These are phyloP conservation scores for Penicillium sclerotiorum DNA, from an alignment of 2,329 filamentous ascomycete genomes.

Conservation along the genomic window DNA sequence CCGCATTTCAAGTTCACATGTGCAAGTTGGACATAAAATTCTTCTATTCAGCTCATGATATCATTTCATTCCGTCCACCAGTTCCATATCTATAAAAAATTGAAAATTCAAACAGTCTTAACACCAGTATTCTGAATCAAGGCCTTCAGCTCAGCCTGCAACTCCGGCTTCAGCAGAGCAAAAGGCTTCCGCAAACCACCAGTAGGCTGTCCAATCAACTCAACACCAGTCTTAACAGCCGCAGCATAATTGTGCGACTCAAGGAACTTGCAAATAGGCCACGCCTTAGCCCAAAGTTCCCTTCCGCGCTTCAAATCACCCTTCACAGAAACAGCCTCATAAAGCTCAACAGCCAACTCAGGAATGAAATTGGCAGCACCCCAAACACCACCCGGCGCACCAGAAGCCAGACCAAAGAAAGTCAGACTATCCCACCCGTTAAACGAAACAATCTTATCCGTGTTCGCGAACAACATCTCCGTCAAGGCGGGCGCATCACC, in stretches of 20 bases:
- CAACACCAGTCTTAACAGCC: conserved; percentile 55
- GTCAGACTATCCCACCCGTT: conserved; percentile 59
- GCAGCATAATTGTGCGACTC: conserved; percentile 53
- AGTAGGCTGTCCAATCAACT: conserved; percentile 49
- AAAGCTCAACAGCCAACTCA: conserved; percentile 52
- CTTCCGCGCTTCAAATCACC: conserved; percentile 48
- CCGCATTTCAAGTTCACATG: no score
- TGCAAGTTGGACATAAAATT: no score
- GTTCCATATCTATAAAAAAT: neutral
- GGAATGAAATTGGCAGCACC: conserved; percentile 56
- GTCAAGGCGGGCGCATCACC: conserved; percentile 55
- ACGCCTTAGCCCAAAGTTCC: conserved; percentile 54
- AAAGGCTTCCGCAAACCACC: conserved; percentile 56
- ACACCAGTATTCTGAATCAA: conserved; percentile 46
- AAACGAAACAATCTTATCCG: conserved; percentile 50
- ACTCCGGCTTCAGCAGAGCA: conserved; percentile 38
- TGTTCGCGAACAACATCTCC: conserved; percentile 50
- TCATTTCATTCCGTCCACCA: neutral
- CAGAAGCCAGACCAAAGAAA: conserved; percentile 56
- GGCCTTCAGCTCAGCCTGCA: conserved; percentile 38
- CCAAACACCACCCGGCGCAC: conserved; percentile 55
- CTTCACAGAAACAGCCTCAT: conserved; percentile 50
- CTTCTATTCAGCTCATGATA: neutral
- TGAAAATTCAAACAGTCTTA: conserved; percentile 27
- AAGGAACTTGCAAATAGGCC: conserved; percentile 54